phyloP scores from a whole-genome alignment of 192 early-diverging fungal genomes.

The Coemansia sp. region DNA sequence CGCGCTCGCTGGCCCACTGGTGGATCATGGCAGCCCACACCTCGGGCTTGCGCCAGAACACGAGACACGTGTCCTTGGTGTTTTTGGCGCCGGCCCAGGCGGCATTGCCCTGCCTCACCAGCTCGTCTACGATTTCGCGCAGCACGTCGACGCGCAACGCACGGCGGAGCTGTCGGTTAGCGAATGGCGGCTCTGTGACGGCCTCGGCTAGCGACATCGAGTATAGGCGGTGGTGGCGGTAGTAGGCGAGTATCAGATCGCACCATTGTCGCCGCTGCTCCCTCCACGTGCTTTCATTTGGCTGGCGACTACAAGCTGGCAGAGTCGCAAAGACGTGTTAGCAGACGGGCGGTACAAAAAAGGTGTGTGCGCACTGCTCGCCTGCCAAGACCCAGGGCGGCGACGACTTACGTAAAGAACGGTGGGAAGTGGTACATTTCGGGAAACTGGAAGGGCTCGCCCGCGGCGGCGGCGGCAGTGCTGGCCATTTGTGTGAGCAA shows the following conservation, averaged over 20 bases:
- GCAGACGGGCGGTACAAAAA: background rate
- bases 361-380: background rate
- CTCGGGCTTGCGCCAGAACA: conserved; percentile 90
- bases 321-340: conserved; percentile 5
- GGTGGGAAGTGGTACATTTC: conserved; percentile 90
- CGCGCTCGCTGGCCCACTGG: conserved; percentile 78
- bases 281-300: conserved; percentile 78
- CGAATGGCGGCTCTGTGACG: conserved; percentile 64
- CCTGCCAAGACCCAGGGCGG: background rate
- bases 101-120: conserved; percentile 67
- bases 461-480: background rate
- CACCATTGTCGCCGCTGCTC: conserved; percentile 84
- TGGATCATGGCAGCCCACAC: conserved; percentile 86
- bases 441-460: conserved; percentile 68
- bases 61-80: conserved; percentile 59
- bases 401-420: conserved; percentile 80
- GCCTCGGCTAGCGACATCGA: conserved; percentile 66
- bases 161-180: conserved; percentile 73
- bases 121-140: conserved; percentile 73
- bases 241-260: conserved; percentile 75
- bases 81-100: conserved; percentile 54
- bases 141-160: conserved; percentile 64
- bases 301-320: conserved; percentile 65
- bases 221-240: conserved; percentile 64
- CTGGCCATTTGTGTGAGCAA: background rate